These are phyloP conservation scores for Epichloe glyceriae DNA, from an alignment of 2,329 filamentous ascomycete genomes.

Conservation along the genomic window DNA sequence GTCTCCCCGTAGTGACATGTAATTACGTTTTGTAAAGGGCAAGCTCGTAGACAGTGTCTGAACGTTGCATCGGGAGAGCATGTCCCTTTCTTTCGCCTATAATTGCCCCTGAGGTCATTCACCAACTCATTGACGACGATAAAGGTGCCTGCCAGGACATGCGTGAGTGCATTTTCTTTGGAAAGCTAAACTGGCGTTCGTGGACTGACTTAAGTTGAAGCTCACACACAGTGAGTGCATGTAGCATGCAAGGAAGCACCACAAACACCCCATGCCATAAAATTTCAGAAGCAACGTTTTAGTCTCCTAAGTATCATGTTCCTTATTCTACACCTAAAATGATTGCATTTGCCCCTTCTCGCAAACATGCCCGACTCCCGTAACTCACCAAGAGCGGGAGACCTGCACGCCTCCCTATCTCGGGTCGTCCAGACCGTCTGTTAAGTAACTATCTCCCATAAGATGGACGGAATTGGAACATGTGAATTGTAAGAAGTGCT, in stretches of 20 bases:
- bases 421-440: background rate
- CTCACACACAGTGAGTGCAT: no score
- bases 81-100: no score
- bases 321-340: conserved; percentile 1
- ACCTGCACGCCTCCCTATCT: conserved; percentile 21
- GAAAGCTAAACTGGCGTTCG: no score
- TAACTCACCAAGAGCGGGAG: conserved; percentile 8
- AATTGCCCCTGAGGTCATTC: no score
- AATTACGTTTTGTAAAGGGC: background rate
- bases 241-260: no score
- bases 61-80: no score
- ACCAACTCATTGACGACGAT: no score
- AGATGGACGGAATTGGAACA: background rate
- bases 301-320: background rate
- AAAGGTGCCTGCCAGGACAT: no score
- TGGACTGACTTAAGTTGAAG: no score
- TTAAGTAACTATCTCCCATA: background rate
- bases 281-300: background rate
- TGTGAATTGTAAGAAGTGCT: background rate
- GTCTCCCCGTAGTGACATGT: background rate
- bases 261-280: background rate
- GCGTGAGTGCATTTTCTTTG: no score
- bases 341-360: background rate
- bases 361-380: background rate
- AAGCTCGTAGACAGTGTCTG: no score